These are phyloP conservation scores for Dryas alaskensis DNA, from an alignment of 306 rosid species.

Conservation along the genomic window DNA sequence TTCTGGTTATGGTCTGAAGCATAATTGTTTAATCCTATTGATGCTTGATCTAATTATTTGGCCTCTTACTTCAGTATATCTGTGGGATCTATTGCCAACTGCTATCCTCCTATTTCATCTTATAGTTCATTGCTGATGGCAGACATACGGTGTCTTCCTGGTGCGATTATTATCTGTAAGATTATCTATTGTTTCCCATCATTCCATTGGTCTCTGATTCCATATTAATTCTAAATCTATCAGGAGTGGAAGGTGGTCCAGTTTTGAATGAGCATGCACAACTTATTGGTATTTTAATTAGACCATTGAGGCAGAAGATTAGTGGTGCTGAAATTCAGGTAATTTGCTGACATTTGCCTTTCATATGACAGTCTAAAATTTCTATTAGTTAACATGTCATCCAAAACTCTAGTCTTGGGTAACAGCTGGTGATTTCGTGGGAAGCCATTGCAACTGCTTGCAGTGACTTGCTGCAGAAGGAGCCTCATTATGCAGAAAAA, in stretches of 20 bases:
- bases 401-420: slow-evolving; percentile 70
- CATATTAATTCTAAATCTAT: slow-evolving; percentile 37
- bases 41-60: slow-evolving; percentile 36
- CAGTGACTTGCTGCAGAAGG: slow-evolving; percentile 53
- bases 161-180: slow-evolving; percentile 50
- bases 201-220: slow-evolving; percentile 36
- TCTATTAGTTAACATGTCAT: slow-evolving; percentile 55
- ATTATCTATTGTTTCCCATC: slow-evolving; percentile 35
- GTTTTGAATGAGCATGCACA: slow-evolving; percentile 62
- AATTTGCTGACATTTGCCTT: slow-evolving; percentile 29
- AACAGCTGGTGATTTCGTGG: slow-evolving; percentile 98
- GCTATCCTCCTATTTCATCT: slow-evolving; percentile 71
- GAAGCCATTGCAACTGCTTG: slow-evolving; percentile 73
- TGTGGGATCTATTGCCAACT: slow-evolving; percentile 78
- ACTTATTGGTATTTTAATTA: slow-evolving; percentile 70
- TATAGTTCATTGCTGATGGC: slow-evolving; percentile 79
- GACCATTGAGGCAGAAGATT: slow-evolving; percentile 80
- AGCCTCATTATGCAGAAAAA: slow-evolving; percentile 41
- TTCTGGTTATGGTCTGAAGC: not conserved
- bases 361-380: slow-evolving; percentile 20
- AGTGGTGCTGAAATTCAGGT: slow-evolving; percentile 94
- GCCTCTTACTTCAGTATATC: slow-evolving; percentile 63
- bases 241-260: slow-evolving; percentile 96
- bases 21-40: not conserved
- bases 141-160: slow-evolving; percentile 92